phyloP scores from a whole-genome alignment of 768 basidiomycete species.

The Podaxis sp. region DNA sequence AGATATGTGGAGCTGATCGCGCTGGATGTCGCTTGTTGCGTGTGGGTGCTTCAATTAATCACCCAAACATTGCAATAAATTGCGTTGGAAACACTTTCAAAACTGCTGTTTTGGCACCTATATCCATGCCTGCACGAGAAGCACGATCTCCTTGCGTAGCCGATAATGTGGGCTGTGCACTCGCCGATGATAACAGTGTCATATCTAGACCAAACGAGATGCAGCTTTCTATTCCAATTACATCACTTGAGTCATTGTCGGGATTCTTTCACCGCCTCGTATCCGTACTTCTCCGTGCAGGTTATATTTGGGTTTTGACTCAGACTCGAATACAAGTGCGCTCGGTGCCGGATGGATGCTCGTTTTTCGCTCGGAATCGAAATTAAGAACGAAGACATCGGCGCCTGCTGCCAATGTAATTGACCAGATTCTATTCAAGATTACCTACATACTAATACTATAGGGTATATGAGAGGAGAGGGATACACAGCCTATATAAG shows the following conservation, averaged over 20 bases:
- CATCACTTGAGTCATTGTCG: background rate
- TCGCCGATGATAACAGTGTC: background rate
- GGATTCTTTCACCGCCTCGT: background rate
- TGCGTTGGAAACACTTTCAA: background rate
- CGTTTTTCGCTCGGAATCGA: background rate
- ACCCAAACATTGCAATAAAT: background rate
- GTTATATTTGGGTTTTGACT: background rate
- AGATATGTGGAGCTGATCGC: background rate
- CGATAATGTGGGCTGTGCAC: background rate
- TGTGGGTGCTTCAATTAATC: background rate
- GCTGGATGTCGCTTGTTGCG: background rate
- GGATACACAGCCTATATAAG: background rate
- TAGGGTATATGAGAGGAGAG: slow-evolving; percentile 5
- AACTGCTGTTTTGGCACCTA: background rate
- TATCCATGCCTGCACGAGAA: background rate
- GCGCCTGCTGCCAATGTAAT: slow-evolving; percentile 5
- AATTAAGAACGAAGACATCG: background rate
- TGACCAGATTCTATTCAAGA: background rate
- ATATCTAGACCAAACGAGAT: background rate
- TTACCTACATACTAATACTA: background rate
- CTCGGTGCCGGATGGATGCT: background rate
- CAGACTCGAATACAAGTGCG: background rate
- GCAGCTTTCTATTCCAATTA: background rate
- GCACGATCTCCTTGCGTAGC: background rate
- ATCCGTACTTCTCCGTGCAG: background rate